Percentiles rank a stretch among this genome's conserved stretches.
Evolutionary conservation across 371 early-diverging fungal genomes (phyloP).

Genomic region (Circinella umbellata): DNA sequence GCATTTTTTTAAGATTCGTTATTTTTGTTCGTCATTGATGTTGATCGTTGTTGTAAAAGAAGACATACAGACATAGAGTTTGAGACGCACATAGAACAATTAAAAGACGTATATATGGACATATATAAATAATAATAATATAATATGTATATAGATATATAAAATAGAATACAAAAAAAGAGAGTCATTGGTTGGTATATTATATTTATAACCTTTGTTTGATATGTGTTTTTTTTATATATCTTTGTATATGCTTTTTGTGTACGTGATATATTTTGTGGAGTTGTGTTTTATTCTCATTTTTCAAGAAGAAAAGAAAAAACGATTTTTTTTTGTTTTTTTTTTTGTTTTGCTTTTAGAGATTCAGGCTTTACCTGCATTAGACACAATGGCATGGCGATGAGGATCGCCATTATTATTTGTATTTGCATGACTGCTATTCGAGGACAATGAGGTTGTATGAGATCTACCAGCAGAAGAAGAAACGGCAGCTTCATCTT

Average conservation of each 20-base stretch:
- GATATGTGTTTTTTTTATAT: background rate
- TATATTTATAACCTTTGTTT: background rate
- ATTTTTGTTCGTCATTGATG: background rate
- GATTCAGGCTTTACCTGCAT: conserved; percentile 10
- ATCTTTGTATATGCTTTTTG: background rate
- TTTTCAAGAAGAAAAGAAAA: background rate
- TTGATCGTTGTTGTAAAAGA: background rate
- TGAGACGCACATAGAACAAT: no score
- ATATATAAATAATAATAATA: background rate
- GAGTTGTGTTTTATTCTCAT: background rate
- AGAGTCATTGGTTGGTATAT: conserved; percentile 7
- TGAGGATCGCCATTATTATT: background rate
- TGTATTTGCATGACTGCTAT: background rate
- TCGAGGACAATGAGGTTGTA: background rate
- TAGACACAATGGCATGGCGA: background rate
- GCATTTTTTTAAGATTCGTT: background rate
- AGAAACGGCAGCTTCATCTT: conserved; percentile 10
- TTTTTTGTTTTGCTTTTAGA: background rate
- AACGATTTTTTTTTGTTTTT: background rate
- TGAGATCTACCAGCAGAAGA: background rate
- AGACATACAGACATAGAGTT: no score
- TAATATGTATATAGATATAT: background rate
- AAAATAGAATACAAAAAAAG: conserved; percentile 5
- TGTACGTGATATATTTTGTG: background rate
- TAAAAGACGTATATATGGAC: no score